Base-by-base conservation (phyloP, 129 eudicot species). In the Escallonia rubra region DNA sequence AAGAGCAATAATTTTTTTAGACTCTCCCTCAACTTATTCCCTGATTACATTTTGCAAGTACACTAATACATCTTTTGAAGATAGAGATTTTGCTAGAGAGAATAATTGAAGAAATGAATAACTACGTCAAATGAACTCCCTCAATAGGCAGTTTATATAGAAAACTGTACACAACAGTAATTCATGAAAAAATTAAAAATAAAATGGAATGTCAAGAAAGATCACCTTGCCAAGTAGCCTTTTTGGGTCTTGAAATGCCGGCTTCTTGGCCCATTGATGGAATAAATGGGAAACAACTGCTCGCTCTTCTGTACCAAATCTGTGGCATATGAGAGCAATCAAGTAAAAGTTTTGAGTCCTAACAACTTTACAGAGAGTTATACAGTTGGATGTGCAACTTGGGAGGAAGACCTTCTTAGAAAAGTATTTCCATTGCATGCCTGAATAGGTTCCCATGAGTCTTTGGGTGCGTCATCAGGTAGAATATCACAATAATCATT, bases 261-360 rank as follows among this genome's bases (percentile, higher is more conserved):
- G 82, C 82, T 86, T 93, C 72, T 86, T 93, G 51, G 96, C 98
- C 98, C 98, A 93, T 40, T 84, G 87, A 80, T 84, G 96, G 56
- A 93, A 93, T 68, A 93, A 52, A 74, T 83, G 96, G 57, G 98
- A 88, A 65, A 93, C 89, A 74, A 84, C 79, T 71, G 80, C 91
- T 65, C 98, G 89, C 40, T 84, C 89, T 68, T 93, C 98, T 10
- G 83, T 72, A 65, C 72, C 75, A 73, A 93, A 93, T 74, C 98
- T 93, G 79, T 52, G 64, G 64, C 55, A 43, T 34, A 16, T 65
- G 43, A 57, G 49, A 61, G 38, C 70, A 61, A 44, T 60, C 57
- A 64, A 77, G 11, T 39, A 4, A 10, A 76, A 43, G 64, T 62
- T 44, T n/a, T 11, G 43, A 8, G 50, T 41, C 13, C 41, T 15